Evolutionary conservation across 805 yeast species (phyloP).

Genomic region (Pichia gijzeniarum): DNA sequence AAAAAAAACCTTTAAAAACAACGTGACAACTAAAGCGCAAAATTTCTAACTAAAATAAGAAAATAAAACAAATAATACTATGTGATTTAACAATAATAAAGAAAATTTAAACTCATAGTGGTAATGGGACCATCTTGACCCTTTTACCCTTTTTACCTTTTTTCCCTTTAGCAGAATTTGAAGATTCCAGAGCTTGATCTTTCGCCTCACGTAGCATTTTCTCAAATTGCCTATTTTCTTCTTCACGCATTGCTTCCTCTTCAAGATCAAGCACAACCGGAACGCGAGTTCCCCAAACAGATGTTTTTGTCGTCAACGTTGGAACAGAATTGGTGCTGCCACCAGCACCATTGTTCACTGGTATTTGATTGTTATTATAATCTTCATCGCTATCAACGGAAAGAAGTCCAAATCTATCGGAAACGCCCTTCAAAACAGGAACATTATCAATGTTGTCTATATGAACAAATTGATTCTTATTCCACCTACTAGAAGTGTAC

Average conservation of each 20-base stretch:
- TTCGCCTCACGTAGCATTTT: slow-evolving; percentile 48
- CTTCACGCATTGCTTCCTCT: slow-evolving; percentile 36
- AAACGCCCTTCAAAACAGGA: slow-evolving; percentile 18
- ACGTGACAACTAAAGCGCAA: no score
- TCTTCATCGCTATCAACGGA: slow-evolving; percentile 8
- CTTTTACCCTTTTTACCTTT: slow-evolving; percentile 43
- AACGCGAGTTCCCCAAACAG: slow-evolving; percentile 75
- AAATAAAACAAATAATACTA: no score
- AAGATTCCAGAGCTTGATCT: slow-evolving; percentile 36
- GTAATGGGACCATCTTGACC: slow-evolving; percentile 12
- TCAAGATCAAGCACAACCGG: slow-evolving; percentile 35
- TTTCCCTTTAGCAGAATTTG: slow-evolving; percentile 28
- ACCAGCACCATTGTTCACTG: slow-evolving; percentile 7
- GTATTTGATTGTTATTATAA: slow-evolving; percentile 8
- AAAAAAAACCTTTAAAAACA: no score
- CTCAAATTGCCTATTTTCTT: slow-evolving; percentile 35
- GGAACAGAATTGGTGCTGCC: slow-evolving; percentile 5
- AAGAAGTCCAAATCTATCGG: slow-evolving; percentile 14
- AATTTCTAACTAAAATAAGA: no score
- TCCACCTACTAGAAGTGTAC: slow-evolving; percentile 23
- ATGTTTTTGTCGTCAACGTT: slow-evolving; percentile 19
- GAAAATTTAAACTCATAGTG: slow-evolving; percentile 2
- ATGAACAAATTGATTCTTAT: slow-evolving; percentile 30
- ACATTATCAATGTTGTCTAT: slow-evolving; percentile 32
- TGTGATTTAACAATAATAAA: not conserved